Base-by-base conservation (phyloP, 495 filamentous ascomycete species). In the Hyaloscypha hepaticicola region DNA sequence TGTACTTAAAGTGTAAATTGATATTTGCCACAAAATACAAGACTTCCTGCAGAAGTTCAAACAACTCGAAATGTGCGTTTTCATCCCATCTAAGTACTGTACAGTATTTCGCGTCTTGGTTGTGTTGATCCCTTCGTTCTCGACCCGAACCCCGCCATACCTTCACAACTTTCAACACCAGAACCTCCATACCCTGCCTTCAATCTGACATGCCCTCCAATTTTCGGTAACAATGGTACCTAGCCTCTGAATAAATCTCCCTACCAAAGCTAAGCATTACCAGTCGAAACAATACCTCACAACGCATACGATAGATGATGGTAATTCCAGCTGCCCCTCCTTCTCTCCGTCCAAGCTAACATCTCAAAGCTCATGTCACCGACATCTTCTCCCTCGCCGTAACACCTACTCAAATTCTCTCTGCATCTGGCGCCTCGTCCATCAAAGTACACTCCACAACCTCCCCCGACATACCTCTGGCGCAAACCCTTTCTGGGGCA, bases 211-310 rank as follows among this genome's bases (percentile, higher is more conserved):
- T 63, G 50, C 19, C 8, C 61, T 45, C n/a, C 55, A 75, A 66
- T 63, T 51, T 21, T 66, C 29, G 69, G 74, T 77, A 70, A 74
- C 70, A 69, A 82, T 82, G 79, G 79, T 77, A 76, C 51, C 70
- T 61, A 11, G 5, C 33, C 11, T 38, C 56, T 52, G 21, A 27
- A 14, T 26, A 26, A 31, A 21, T 58, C n/a, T 60, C 8, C 24
- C 12, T 48, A n/a, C 51, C 4, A 48, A n/a, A 61, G 48, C 45
- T 55, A 60, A 61, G 52, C 29, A 55, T 25, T 52, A 28, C 38
- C 41, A 99, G 96, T 98, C 95, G 60, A 96, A 97, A 79, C 96
- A 97, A 90, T 98, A 97, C 74, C 85, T 99, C 38, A 92, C 92
- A 62, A 88, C 87, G 63, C 91, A 96, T 78, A 93, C 93, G 14